phyloP scores from a whole-genome alignment of 331 rosid genomes.

The Stylosanthes scabra region DNA sequence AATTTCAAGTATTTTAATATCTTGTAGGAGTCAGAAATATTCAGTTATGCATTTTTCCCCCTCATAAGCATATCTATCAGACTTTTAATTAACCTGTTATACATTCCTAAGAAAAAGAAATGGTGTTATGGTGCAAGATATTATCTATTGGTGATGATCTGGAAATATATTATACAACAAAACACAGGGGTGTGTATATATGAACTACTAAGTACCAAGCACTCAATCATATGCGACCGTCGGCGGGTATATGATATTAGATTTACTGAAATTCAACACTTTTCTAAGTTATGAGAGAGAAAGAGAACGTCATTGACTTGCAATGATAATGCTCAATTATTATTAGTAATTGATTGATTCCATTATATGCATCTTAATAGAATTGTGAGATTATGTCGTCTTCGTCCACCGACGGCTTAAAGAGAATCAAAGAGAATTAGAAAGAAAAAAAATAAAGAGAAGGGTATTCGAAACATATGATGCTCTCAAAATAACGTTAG shows the following conservation, averaged over 20 bases:
- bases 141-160: too few relatives aligned
- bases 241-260: not conserved
- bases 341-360: not conserved
- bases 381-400: constrained; percentile 1
- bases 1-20: too few relatives aligned
- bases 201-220: not conserved
- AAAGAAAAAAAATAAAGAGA: not conserved
- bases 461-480: not conserved
- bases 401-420: not conserved
- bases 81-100: too few relatives aligned
- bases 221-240: not conserved
- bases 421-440: not conserved
- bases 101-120: too few relatives aligned
- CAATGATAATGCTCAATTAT: not conserved
- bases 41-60: too few relatives aligned
- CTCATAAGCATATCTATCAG: too few relatives aligned
- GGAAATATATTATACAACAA: too few relatives aligned
- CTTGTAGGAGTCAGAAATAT: too few relatives aligned
- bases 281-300: not conserved
- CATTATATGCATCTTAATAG: not conserved
- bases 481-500: not conserved
- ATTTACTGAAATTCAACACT: not conserved
- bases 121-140: too few relatives aligned
- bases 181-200: too few relatives aligned
- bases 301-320: not conserved